Evolutionary conservation across 1,139 yeast genomes (phyloP).

Genomic region (Saccharomyces hybrid): DNA sequence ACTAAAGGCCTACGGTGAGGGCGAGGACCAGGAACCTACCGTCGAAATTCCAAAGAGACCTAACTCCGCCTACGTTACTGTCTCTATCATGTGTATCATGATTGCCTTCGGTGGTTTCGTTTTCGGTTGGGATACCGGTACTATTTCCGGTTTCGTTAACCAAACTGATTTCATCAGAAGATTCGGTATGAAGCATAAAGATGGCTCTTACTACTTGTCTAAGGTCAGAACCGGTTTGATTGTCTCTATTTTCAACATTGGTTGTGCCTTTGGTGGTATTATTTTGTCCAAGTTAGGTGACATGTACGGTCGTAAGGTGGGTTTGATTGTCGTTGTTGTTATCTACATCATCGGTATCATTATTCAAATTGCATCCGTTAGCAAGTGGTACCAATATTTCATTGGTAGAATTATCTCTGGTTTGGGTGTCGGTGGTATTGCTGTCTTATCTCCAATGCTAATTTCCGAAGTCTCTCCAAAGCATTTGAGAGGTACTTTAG

Average conservation of each 20-base stretch:
- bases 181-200: slow-evolving; percentile 47
- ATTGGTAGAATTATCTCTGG: too few relatives aligned
- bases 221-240: too few relatives aligned
- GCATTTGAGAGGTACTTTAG: slow-evolving; percentile 58
- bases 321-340: too few relatives aligned
- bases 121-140: slow-evolving; percentile 74
- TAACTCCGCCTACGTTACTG: slow-evolving; percentile 43
- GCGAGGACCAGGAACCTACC: slow-evolving; percentile 7
- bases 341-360: too few relatives aligned
- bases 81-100: slow-evolving; percentile 36
- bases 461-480: slow-evolving; percentile 59
- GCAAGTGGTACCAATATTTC: too few relatives aligned
- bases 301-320: too few relatives aligned
- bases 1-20: slow-evolving; percentile 10
- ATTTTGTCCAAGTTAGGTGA: too few relatives aligned
- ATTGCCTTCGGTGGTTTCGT: slow-evolving; percentile 64
- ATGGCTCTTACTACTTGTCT: too few relatives aligned
- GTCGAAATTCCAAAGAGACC: slow-evolving; percentile 37
- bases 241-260: too few relatives aligned
- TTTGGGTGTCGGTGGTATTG: slow-evolving; percentile 47
- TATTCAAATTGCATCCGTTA: too few relatives aligned
- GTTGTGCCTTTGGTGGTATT: too few relatives aligned
- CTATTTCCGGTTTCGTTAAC: slow-evolving; percentile 69
- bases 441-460: slow-evolving; percentile 54
- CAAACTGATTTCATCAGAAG: slow-evolving; percentile 53